Evolutionary conservation across 148 eudicot species (phyloP).

Genomic region (Silene conica): DNA sequence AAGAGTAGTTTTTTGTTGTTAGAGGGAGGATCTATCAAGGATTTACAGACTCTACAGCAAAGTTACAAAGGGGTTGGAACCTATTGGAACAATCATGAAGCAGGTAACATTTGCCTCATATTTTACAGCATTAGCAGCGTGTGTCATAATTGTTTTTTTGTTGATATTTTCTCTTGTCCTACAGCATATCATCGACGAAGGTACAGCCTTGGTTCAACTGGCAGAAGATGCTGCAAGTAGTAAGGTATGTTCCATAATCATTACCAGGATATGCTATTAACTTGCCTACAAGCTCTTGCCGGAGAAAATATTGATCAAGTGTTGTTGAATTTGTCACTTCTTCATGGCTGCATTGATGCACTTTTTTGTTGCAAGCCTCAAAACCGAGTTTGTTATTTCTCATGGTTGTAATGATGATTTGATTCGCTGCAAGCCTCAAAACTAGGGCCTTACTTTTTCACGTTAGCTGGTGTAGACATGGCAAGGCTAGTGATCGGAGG

Average conservation of each 20-base stretch:
- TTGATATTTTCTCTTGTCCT: slow-evolving; percentile 5
- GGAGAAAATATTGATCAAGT: not conserved
- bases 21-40: slow-evolving; percentile 90
- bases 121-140: not conserved
- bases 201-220: slow-evolving; percentile 54
- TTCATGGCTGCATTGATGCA: not conserved
- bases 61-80: slow-evolving; percentile 73
- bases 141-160: not conserved
- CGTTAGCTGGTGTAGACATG: too few species aligned
- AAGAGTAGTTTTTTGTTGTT: not conserved
- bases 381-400: too few species aligned
- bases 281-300: not conserved
- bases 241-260: slow-evolving; percentile 40
- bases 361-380: too few species aligned
- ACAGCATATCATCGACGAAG: slow-evolving; percentile 70
- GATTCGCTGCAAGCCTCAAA: not conserved
- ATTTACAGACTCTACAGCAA: slow-evolving; percentile 82
- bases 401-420: not conserved
- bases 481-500: too few species aligned
- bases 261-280: not conserved
- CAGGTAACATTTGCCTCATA: slow-evolving; percentile 41
- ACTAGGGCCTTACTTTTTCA: not conserved
- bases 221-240: slow-evolving; percentile 69
- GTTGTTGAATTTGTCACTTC: not conserved
- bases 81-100: slow-evolving; percentile 68